Base-by-base conservation (phyloP, 345 rosid species). In the Fremontodendron californicum region DNA sequence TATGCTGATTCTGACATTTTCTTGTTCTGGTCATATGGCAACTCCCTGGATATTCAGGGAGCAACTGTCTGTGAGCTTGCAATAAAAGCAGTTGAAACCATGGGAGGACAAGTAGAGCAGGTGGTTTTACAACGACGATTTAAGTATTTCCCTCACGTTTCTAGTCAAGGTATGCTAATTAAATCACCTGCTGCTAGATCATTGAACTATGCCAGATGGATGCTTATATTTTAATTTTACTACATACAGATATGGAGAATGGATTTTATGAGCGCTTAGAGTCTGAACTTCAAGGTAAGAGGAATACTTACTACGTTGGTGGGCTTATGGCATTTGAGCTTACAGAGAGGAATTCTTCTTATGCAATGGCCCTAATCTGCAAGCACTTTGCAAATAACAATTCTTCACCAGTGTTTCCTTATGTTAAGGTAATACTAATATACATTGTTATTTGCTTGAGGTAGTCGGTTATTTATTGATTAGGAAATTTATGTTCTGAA, bases 241-340 rank as follows among this genome's bases (percentile, higher is more conserved):
- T 37, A 52, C 89, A 90, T 37, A 52, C 89, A 90, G 94, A 89
- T 79, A 87, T 87, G 86, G 81, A 90, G 87, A 85, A 84, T 49
- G 94, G 92, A 25, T 90, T 89, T 81, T 90, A 89, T 60, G 84
- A 85, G 54, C 74, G 77, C 71, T n/a, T 89, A 1, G 94, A 90
- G 77, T 78, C 84, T 27, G 85, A 90, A 77, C 91, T 89, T 79
- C 94, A 90, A 81, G 94, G 94, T 29, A 49, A 19, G 63, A 79
- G 67, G 43, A 87, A 86, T 82, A 90, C 94, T 51, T 86, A 82
- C 83, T 86, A 90, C 62, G 88, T 86, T 18, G 91, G 94, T 25
- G 94, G 94, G 68, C 90, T 89, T 33, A 81, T 77, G 87, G 94
- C 94, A 37, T 90, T 90, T 71, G 94, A 90, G 77, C 91, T 89